Conservation (phyloP, 257 asterid genomes). For the Capsicum chinense region DNA sequence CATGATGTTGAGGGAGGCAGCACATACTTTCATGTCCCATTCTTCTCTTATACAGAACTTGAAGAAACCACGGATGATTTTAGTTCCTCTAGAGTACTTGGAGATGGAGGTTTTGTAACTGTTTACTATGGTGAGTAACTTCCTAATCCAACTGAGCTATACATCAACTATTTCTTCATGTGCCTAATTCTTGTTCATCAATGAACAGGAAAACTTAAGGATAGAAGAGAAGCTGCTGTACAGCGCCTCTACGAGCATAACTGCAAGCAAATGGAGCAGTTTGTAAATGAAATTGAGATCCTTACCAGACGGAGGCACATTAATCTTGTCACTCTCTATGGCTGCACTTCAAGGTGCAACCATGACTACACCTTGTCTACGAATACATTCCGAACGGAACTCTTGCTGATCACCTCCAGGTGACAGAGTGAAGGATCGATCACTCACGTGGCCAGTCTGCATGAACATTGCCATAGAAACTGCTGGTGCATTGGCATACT, state of each 20-base stretch:
- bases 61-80: constrained; percentile 14
- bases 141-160: no score
- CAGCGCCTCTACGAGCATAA: constrained; percentile 20
- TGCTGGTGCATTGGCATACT: constrained; percentile 25
- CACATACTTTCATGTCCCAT: neutral
- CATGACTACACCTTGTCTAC: constrained; percentile 17
- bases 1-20: neutral
- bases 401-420: constrained; percentile 30
- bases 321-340: constrained; percentile 31
- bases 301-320: constrained; percentile 15
- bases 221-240: constrained; percentile 27
- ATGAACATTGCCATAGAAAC: constrained; percentile 26
- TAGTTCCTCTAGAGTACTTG: constrained; percentile 17
- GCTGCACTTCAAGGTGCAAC: constrained; percentile 13
- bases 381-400: constrained; percentile 26
- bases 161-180: neutral
- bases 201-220: constrained; percentile 16
- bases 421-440: neutral
- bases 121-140: constrained; percentile 16
- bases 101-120: constrained; percentile 26
- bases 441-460: constrained; percentile 1
- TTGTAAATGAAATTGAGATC: constrained; percentile 28
- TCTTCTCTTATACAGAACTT: constrained; percentile 20
- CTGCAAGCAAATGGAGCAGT: constrained; percentile 21
- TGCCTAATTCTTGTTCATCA: neutral